A percentile compares a stretch with the other conserved stretches of the same genome.
These are phyloP conservation scores for Fusarium sororula DNA, from an alignment of 2,329 filamentous ascomycete species.

Conservation along the genomic window DNA sequence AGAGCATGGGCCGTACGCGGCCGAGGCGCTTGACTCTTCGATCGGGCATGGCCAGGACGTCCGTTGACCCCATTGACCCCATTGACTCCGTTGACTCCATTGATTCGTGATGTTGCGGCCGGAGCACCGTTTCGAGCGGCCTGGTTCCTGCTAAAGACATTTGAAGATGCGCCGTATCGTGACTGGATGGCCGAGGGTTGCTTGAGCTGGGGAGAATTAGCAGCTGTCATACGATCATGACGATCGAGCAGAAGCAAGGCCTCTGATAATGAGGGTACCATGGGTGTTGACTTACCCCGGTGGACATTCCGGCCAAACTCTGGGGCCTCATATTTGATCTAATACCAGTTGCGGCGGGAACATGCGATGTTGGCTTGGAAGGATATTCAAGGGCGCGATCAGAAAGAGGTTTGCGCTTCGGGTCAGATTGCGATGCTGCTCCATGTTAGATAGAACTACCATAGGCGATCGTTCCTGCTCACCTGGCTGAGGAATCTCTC, in stretches of 20 bases:
- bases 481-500: slow-evolving; percentile 59
- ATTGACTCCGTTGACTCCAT: slow-evolving; percentile 45
- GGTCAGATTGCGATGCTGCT: slow-evolving; percentile 62
- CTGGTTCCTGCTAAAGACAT: slow-evolving; percentile 66
- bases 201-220: slow-evolving; percentile 45
- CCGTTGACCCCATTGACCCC: slow-evolving; percentile 44
- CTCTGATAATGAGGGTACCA: background rate
- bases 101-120: slow-evolving; percentile 61
- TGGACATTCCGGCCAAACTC: slow-evolving; percentile 47
- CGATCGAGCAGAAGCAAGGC: background rate
- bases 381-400: slow-evolving; percentile 65
- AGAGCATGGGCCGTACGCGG: slow-evolving; percentile 54
- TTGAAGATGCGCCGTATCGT: slow-evolving; percentile 51
- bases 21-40: slow-evolving; percentile 50
- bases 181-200: slow-evolving; percentile 45
- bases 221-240: background rate
- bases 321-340: slow-evolving; percentile 58
- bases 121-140: slow-evolving; percentile 59
- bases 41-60: slow-evolving; percentile 58
- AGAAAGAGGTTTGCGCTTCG: slow-evolving; percentile 68
- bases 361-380: slow-evolving; percentile 48
- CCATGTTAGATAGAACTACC: slow-evolving; percentile 21
- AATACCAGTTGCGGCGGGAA: slow-evolving; percentile 52
- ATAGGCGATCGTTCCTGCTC: background rate
- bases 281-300: slow-evolving; percentile 41